These are phyloP conservation scores for Powellomyces hirtus DNA, from an alignment of 192 early-diverging fungal genomes.

Conservation along the genomic window DNA sequence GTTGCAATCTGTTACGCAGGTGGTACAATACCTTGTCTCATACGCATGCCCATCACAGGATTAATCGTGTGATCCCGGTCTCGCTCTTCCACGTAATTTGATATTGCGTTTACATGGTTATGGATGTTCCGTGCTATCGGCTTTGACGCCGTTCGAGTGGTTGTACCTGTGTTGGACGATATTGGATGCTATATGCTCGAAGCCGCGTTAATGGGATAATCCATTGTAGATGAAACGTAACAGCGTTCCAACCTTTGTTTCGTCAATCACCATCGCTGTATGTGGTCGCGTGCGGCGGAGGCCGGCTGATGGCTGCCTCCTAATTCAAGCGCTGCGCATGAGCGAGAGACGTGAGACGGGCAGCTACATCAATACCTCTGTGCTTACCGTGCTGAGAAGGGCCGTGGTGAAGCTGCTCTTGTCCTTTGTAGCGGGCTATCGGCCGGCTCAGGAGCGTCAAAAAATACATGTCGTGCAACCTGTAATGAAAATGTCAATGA, in stretches of 20 bases:
- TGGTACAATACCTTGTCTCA: slow-evolving; percentile 9
- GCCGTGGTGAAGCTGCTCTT: slow-evolving; percentile 18
- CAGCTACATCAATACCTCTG: too few relatives aligned
- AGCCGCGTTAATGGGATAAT: not conserved
- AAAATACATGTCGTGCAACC: slow-evolving; percentile 23
- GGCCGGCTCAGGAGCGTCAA: slow-evolving; percentile 20
- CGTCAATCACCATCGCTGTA: slow-evolving; percentile 20
- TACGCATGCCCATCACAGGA: slow-evolving; percentile 14
- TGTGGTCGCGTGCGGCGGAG: slow-evolving; percentile 22
- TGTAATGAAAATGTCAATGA: not conserved
- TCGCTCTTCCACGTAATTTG: not conserved
- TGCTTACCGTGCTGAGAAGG: slow-evolving; percentile 25
- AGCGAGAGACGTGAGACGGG: not conserved
- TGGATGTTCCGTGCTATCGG: not conserved
- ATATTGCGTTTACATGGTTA: not conserved
- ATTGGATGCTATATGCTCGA: not conserved
- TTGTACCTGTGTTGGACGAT: not conserved
- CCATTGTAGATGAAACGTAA: not conserved
- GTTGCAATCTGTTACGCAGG: not conserved
- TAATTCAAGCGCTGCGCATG: not conserved
- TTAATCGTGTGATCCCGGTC: not conserved
- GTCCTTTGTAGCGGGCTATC: not conserved
- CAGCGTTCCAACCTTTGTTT: not conserved
- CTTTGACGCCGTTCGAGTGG: not conserved
- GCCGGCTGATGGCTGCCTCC: slow-evolving; percentile 24